Conservation (phyloP, 2,329 filamentous ascomycete genomes). For the Botryotinia calthae region DNA sequence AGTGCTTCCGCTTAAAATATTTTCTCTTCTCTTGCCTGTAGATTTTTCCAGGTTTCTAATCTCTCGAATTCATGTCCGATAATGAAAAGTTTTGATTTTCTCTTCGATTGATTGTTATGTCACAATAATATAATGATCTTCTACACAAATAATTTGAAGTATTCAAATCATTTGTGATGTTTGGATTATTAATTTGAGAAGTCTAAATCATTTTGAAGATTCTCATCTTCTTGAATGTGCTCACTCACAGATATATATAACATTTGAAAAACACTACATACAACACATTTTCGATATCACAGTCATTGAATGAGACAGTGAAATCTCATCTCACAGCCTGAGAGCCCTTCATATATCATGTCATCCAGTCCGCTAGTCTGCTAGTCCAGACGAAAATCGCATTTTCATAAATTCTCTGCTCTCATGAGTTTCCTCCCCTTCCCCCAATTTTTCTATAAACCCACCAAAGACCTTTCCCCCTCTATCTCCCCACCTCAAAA, state of each 20-base stretch:
- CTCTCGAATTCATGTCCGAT: neutral
- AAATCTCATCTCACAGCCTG: neutral
- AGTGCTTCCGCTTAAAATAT: neutral
- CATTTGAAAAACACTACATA: neutral
- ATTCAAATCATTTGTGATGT: neutral
- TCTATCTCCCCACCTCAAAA: neutral
- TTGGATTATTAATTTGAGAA: neutral
- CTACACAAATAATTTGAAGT: neutral
- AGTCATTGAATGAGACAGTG: neutral
- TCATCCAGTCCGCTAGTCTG: neutral
- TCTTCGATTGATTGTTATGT: neutral
- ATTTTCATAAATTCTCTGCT: neutral
- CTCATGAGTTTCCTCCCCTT: accelerated
- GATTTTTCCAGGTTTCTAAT: neutral
- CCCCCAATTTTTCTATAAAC: neutral
- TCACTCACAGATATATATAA: neutral
- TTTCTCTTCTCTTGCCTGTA: neutral
- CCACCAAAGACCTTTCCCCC: accelerated
- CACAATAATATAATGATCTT: neutral
- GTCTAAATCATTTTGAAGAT: neutral
- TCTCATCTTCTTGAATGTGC: neutral
- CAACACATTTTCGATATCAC: neutral
- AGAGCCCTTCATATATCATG: neutral
- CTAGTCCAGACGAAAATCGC: neutral
- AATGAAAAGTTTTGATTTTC: neutral